Conservation (phyloP, 371 early-diverging fungal genomes). For the Apophysomyces sp. region DNA sequence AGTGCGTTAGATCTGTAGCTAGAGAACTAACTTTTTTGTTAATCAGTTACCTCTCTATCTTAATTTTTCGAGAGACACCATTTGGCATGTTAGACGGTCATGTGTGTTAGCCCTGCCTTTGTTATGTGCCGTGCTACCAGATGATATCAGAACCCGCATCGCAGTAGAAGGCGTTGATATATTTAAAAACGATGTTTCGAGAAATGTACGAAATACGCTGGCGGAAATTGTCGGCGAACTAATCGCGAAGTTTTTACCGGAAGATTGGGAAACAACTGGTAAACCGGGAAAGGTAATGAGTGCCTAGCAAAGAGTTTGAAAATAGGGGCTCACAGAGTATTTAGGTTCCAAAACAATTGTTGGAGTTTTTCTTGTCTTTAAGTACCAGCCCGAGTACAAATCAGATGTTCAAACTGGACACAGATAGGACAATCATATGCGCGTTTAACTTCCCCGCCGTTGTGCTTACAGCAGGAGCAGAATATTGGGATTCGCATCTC, state of each 20-base stretch:
- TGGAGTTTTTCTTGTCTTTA: conserved; percentile 44
- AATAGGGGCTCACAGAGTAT: neutral
- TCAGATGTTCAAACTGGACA: conserved; percentile 46
- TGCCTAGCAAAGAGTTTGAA: neutral
- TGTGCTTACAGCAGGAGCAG: conserved; percentile 56
- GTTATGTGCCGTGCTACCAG: conserved; percentile 46
- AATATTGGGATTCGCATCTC: conserved; percentile 53
- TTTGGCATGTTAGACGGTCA: conserved; percentile 64
- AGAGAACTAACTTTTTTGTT: neutral
- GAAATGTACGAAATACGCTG: conserved; percentile 58
- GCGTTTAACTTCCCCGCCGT: conserved; percentile 68
- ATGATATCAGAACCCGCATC: conserved; percentile 33
- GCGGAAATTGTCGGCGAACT: conserved; percentile 62
- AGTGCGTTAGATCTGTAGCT: neutral
- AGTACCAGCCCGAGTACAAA: conserved; percentile 30
- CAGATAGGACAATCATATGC: conserved; percentile 58
- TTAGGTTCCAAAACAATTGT: conserved; percentile 34
- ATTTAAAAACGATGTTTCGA: conserved; percentile 56
- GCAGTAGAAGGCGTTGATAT: conserved; percentile 48
- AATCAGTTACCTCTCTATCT: conserved; percentile 49
- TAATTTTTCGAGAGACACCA: conserved; percentile 51
- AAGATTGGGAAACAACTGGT: conserved; percentile 45
- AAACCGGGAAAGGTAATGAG: conserved; percentile 34
- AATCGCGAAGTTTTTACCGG: conserved; percentile 53
- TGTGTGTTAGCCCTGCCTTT: conserved; percentile 53